Evolutionary conservation across 768 basidiomycete genomes (phyloP).

Genomic region (Rhizopogon sp.): DNA sequence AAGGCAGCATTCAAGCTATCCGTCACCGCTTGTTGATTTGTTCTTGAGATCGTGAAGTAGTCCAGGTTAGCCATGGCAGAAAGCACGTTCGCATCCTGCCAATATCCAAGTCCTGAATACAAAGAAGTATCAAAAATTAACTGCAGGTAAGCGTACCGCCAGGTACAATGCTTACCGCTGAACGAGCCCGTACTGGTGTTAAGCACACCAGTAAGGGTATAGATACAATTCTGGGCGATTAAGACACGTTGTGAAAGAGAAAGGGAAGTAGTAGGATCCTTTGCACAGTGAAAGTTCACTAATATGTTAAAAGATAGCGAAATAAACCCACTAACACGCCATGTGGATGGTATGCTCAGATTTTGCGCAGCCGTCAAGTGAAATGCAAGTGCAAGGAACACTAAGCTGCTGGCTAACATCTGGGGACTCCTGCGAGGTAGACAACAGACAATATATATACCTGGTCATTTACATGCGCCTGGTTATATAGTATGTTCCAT

Average conservation of each 20-base stretch:
- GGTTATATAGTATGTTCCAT: no score
- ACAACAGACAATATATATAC: neutral
- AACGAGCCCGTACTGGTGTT: constrained; percentile 36
- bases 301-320: neutral
- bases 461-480: neutral
- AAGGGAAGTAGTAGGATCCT: constrained; percentile 40
- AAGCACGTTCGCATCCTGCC: constrained; percentile 50
- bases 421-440: neutral
- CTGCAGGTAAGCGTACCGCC: neutral
- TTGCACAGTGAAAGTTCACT: neutral
- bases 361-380: constrained; percentile 28
- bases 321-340: constrained; percentile 32
- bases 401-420: neutral
- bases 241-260: constrained; percentile 34
- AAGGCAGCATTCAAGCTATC: constrained; percentile 2
- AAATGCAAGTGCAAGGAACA: neutral
- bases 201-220: constrained; percentile 34
- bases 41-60: neutral
- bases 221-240: constrained; percentile 37
- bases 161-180: constrained; percentile 27
- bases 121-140: neutral
- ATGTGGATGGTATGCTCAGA: constrained; percentile 36
- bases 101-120: constrained; percentile 41
- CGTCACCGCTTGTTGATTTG: neutral
- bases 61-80: constrained; percentile 40